phyloP scores from a whole-genome alignment of 352 stramenopile genomes.

The Phytophthora sp. region DNA sequence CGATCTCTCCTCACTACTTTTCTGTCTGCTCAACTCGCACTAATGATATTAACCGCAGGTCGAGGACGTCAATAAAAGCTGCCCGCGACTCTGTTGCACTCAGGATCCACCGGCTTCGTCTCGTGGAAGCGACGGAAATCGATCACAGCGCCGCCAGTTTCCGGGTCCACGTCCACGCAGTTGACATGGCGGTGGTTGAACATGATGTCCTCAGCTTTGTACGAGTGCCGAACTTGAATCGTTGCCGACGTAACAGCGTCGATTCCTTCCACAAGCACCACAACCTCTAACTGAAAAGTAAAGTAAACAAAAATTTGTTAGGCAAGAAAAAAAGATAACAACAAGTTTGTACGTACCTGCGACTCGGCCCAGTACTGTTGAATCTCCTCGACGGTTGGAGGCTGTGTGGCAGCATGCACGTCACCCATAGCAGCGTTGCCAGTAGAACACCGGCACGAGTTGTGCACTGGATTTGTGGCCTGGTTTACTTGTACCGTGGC shows the following conservation, averaged over 20 bases:
- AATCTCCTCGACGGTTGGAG: slow-evolving; percentile 56
- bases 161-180: slow-evolving; percentile 85
- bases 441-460: slow-evolving; percentile 49
- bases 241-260: slow-evolving; percentile 94
- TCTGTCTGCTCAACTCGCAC: no score
- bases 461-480: slow-evolving; percentile 39
- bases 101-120: slow-evolving; percentile 57
- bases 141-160: slow-evolving; percentile 83
- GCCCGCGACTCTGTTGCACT: slow-evolving; percentile 66
- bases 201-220: slow-evolving; percentile 91
- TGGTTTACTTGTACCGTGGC: slow-evolving; percentile 36
- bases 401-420: slow-evolving; percentile 34
- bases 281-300: slow-evolving; percentile 89
- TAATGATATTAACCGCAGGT: not conserved
- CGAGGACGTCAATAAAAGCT: slow-evolving; percentile 54
- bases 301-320: slow-evolving; percentile 10
- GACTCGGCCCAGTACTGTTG: slow-evolving; percentile 79
- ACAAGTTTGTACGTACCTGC: slow-evolving; percentile 45
- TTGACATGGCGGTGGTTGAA: slow-evolving; percentile 94
- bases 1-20: no score
- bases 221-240: slow-evolving; percentile 96
- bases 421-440: slow-evolving; percentile 26
- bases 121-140: slow-evolving; percentile 92
- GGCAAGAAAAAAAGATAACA: not conserved
- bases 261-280: slow-evolving; percentile 96